Conservation (phyloP, 139 green algal genomes). For the Nannochloris sp. region DNA sequence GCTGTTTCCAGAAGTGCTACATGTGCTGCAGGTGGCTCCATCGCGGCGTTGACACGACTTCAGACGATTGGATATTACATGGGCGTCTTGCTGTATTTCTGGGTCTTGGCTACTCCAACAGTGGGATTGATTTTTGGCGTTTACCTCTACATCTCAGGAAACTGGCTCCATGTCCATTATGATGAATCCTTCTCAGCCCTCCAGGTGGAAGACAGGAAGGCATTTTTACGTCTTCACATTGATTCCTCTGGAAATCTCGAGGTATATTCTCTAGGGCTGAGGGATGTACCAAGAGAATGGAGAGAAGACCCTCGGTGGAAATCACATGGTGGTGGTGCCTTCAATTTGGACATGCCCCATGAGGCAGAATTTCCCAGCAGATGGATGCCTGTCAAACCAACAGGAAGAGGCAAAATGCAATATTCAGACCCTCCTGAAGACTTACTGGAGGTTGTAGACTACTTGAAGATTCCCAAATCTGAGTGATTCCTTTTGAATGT, state of each 20-base stretch:
- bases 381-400: constrained; percentile 31
- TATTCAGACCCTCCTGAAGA: constrained; percentile 12
- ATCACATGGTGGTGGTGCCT: constrained; percentile 36
- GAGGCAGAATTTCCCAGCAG: constrained; percentile 28
- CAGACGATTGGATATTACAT: constrained; percentile 69
- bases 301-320: constrained; percentile 65
- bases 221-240: constrained; percentile 71
- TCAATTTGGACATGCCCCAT: constrained; percentile 23
- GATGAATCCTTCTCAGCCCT: constrained; percentile 76
- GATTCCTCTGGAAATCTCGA: constrained; percentile 27
- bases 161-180: constrained; percentile 71
- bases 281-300: constrained; percentile 58
- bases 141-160: constrained; percentile 73
- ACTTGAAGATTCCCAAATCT: constrained; percentile 27
- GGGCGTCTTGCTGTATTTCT: constrained; percentile 82
- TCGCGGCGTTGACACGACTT: constrained; percentile 43
- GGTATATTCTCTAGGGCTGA: constrained; percentile 30
- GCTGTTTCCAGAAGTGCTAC: constrained; percentile 56
- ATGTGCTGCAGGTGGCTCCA: constrained; percentile 34
- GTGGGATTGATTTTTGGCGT: constrained; percentile 73
- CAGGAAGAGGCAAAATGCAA: not conserved
- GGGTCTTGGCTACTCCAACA: constrained; percentile 75
- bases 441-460: constrained; percentile 33
- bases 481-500: not conserved
- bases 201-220: constrained; percentile 66